phyloP scores from a whole-genome alignment of 306 rosid species.

The Luffa aegyptiaca region DNA sequence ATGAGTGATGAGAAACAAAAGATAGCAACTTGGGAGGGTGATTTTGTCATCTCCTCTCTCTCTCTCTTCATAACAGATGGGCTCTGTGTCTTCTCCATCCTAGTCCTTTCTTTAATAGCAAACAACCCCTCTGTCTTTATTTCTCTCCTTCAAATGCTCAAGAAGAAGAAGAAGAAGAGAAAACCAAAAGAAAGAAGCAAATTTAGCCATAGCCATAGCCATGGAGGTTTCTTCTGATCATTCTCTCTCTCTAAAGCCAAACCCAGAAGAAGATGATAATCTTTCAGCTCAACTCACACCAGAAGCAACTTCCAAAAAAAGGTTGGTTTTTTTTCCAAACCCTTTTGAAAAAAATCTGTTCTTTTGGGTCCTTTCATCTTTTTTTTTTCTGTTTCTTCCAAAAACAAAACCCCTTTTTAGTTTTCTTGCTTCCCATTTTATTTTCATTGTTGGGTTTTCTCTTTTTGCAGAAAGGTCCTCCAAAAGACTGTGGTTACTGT shows the following conservation, averaged over 20 bases:
- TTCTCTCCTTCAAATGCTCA: neutral
- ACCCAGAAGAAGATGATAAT: neutral
- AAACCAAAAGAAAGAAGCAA: no score
- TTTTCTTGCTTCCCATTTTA: neutral
- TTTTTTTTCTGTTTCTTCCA: neutral
- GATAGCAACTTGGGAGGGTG: slow-evolving; percentile 4
- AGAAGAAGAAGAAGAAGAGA: neutral
- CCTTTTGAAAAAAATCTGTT: neutral
- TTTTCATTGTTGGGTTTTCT: no score
- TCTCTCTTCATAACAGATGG: neutral
- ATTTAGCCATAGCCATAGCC: neutral
- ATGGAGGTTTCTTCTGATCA: slow-evolving; percentile 3
- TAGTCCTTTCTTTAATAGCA: slow-evolving; percentile 2
- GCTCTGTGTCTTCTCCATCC: neutral
- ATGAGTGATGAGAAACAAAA: slow-evolving; percentile 1
- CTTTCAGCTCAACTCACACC: neutral
- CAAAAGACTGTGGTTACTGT: slow-evolving; percentile 68
- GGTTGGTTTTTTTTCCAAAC: neutral
- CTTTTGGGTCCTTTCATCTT: neutral
- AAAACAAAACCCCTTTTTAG: neutral
- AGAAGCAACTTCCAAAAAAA: neutral
- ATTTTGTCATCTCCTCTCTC: neutral
- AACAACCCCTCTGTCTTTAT: neutral
- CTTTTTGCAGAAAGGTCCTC: slow-evolving; percentile 37
- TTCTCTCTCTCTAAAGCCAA: neutral